Base-by-base conservation (phyloP, 768 basidiomycete genomes). In the Thelephora aurantiotincta region DNA sequence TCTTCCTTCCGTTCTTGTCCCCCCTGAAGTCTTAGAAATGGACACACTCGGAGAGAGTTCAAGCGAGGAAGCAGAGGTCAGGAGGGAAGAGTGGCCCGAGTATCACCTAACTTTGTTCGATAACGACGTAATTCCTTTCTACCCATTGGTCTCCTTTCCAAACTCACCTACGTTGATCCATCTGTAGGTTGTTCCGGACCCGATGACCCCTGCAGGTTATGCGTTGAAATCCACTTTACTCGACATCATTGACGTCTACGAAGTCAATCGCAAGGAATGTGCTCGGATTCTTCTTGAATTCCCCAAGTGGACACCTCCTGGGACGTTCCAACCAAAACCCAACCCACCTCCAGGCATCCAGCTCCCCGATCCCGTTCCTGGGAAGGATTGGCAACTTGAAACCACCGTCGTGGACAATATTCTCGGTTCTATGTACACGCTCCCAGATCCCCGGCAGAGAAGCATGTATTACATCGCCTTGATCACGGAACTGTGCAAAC, bases 191-290 rank as follows among this genome's bases (percentile, higher is more conserved):
- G 82, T 86, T 1, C 88, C 88, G 1, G 74, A 87, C 49, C 77
- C 82, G 3, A 72, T 71, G 43, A 83, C 78, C 2, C 75, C 84
- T 0, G 65, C 76, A 7, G 92, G 92, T 3, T 94, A 91, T 63
- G 69, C 82, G 22, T 72, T 96, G 5, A 83, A 84, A 20, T 73
- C 80, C 11, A 70, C 78, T 19, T 62, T 96, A 9, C 64, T 77
- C 6, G 92, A 97, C 58, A 74, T 82, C 16, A 63, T 96, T 36
- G 78, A 89, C 49, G 83, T 97, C 13, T 98, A 88, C 57, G 94
- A 98, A 61, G 77, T 96, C 44, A 98, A 99, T 62, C 78, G 96
- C 47, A 96, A 94, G 61, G 96, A 99, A 57, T 86, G 83, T 54
- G 93, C 96, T 1, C 72, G 86, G 2, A 66, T 97, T 6, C 69